These are phyloP conservation scores for Lindgomyces ingoldianus DNA, from an alignment of 495 filamentous ascomycete genomes.

Conservation along the genomic window DNA sequence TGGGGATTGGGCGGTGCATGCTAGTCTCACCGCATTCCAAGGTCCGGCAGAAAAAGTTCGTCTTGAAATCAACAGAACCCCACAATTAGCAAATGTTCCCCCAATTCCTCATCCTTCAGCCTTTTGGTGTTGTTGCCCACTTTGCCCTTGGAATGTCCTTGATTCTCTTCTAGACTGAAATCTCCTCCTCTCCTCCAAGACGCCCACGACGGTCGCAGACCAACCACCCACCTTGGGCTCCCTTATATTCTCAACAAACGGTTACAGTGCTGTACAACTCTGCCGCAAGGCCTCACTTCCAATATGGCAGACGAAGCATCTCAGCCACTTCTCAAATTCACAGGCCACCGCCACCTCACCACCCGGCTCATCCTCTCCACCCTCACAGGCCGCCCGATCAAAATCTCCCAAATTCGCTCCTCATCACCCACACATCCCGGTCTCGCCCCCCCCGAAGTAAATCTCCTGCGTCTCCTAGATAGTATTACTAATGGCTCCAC, in stretches of 20 bases:
- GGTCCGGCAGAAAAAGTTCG: background rate
- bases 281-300: background rate
- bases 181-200: no score
- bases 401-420: slow-evolving; percentile 89
- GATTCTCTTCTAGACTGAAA: no score
- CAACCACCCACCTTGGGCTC: no score
- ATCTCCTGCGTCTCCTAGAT: slow-evolving; percentile 92
- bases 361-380: slow-evolving; percentile 87
- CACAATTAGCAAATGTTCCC: background rate
- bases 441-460: slow-evolving; percentile 88
- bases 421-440: slow-evolving; percentile 82
- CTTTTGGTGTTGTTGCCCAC: no score
- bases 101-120: no score
- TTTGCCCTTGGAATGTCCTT: no score
- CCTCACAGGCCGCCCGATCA: slow-evolving; percentile 82
- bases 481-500: slow-evolving; percentile 90
- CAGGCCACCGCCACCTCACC: slow-evolving; percentile 76
- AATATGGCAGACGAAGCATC: slow-evolving; percentile 32
- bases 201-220: no score
- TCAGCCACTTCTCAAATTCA: slow-evolving; percentile 64
- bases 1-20: background rate
- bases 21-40: background rate
- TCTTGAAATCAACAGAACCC: background rate
- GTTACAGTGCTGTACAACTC: background rate
- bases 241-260: no score